phyloP scores from a whole-genome alignment of 148 eudicot genomes.

The Camellia japonica region DNA sequence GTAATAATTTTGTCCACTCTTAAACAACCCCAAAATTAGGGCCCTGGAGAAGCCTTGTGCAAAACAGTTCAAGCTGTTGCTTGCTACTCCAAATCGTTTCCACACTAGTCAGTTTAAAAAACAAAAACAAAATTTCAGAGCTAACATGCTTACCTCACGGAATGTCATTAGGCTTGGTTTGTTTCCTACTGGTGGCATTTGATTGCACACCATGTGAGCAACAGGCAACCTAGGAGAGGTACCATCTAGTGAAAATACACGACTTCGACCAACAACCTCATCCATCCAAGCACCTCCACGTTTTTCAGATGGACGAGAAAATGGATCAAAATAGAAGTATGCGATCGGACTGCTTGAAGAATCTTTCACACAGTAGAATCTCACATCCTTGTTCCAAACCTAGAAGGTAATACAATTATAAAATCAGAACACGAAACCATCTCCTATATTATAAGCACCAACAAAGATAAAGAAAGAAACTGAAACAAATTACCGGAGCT shows the following conservation, averaged over 20 bases:
- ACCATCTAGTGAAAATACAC: slow-evolving; percentile 69
- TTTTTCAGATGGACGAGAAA: slow-evolving; percentile 94
- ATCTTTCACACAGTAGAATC: slow-evolving; percentile 82
- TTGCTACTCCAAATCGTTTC: background rate
- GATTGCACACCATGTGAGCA: slow-evolving; percentile 99
- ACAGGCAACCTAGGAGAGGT: slow-evolving; percentile 86
- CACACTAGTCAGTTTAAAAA: background rate
- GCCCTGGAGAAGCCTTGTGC: background rate
- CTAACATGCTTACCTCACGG: slow-evolving; percentile 64
- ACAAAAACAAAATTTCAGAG: slow-evolving; percentile 9
- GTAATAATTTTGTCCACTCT: background rate
- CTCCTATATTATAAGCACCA: background rate
- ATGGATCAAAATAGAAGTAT: slow-evolving; percentile 93
- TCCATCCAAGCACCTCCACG: slow-evolving; percentile 99
- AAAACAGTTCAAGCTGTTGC: background rate
- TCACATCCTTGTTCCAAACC: slow-evolving; percentile 93
- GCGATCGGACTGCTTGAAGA: slow-evolving; percentile 68
- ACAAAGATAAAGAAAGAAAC: background rate
- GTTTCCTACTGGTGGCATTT: slow-evolving; percentile 94
- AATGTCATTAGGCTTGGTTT: slow-evolving; percentile 99
- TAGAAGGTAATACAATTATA: slow-evolving; percentile 16
- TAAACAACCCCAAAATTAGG: background rate
- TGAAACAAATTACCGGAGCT: slow-evolving; percentile 62
- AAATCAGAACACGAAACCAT: slow-evolving; percentile 11
- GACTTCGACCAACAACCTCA: slow-evolving; percentile 90